Evolutionary conservation across 805 yeast species (phyloP).

Genomic region (Zygotorulaspora danielsina): DNA sequence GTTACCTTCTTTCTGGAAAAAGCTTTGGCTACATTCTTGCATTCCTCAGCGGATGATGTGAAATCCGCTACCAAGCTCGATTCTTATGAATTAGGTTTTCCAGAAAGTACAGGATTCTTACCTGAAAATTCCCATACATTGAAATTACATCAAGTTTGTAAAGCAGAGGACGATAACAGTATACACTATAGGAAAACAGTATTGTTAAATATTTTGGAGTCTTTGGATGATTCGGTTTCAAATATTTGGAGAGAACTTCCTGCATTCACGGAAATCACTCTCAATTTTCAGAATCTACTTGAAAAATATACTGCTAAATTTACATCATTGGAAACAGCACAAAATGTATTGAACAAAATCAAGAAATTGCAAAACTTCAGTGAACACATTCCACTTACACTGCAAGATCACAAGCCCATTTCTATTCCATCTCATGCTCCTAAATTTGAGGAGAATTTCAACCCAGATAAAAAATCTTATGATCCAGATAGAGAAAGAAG

Average conservation of each 20-base stretch:
- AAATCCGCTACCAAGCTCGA: constrained; percentile 21
- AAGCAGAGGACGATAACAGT: constrained; percentile 16
- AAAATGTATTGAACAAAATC: constrained; percentile 42
- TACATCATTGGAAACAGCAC: constrained; percentile 35
- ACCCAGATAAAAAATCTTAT: constrained; percentile 89
- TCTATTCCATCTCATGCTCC: constrained; percentile 86
- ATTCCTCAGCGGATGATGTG: constrained; percentile 12
- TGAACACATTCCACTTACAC: constrained; percentile 63
- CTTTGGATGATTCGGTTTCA: constrained; percentile 33
- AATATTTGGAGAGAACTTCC: constrained; percentile 57
- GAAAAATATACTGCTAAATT: constrained; percentile 39
- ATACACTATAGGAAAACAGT: constrained; percentile 22
- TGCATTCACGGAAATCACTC: constrained; percentile 56
- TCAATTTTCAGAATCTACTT: constrained; percentile 45
- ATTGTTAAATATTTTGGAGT: constrained; percentile 31
- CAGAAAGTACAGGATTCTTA: constrained; percentile 12
- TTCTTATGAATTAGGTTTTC: constrained; percentile 18
- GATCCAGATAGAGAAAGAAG: constrained; percentile 78
- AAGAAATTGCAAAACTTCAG: constrained; percentile 48
- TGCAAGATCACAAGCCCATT: constrained; percentile 80
- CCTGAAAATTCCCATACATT: constrained; percentile 11
- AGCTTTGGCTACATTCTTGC: constrained; percentile 42
- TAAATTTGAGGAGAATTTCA: constrained; percentile 90
- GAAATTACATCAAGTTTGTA: constrained; percentile 27
- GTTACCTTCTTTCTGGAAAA: constrained; percentile 54